A percentile compares a stretch with the other conserved stretches of the same genome.
These are phyloP conservation scores for Lactifluus rugatus DNA, from an alignment of 768 basidiomycete genomes.

Conservation along the genomic window DNA sequence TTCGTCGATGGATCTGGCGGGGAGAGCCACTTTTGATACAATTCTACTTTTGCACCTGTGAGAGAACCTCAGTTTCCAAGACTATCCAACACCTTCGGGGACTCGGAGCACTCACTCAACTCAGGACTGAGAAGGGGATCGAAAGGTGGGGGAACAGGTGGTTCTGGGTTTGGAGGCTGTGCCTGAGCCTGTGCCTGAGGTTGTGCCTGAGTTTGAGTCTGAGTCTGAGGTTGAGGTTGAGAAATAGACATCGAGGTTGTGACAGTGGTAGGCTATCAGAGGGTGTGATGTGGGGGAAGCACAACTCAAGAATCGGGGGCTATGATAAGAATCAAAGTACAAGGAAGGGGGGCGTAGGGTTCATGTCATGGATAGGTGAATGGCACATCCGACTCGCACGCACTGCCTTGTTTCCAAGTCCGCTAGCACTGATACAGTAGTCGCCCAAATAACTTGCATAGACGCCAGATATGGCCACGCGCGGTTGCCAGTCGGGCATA, in stretches of 20 bases:
- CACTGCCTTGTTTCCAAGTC: slow-evolving; percentile 14
- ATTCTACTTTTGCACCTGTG: not conserved
- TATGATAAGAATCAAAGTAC: not conserved
- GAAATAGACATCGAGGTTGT: not conserved
- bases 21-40: slow-evolving; percentile 7
- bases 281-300: not conserved
- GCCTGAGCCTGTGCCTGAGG: not conserved
- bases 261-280: not conserved
- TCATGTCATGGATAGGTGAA: not conserved
- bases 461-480: not conserved
- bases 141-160: not conserved
- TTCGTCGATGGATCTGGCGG: slow-evolving; percentile 1
- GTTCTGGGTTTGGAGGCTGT: not conserved
- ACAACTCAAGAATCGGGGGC: too few species aligned
- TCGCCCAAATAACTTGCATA: not conserved
- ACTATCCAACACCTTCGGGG: not conserved
- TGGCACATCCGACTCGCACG: not conserved
- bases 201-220: not conserved
- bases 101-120: slow-evolving; percentile 1
- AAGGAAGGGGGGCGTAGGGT: not conserved
- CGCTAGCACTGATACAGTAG: slow-evolving; percentile 5
- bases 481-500: not conserved
- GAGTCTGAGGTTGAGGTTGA: not conserved
- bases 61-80: not conserved
- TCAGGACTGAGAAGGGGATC: not conserved